These are phyloP conservation scores for Colletotrichum sansevieriae DNA, from an alignment of 2,329 filamentous ascomycete genomes.

Conservation along the genomic window DNA sequence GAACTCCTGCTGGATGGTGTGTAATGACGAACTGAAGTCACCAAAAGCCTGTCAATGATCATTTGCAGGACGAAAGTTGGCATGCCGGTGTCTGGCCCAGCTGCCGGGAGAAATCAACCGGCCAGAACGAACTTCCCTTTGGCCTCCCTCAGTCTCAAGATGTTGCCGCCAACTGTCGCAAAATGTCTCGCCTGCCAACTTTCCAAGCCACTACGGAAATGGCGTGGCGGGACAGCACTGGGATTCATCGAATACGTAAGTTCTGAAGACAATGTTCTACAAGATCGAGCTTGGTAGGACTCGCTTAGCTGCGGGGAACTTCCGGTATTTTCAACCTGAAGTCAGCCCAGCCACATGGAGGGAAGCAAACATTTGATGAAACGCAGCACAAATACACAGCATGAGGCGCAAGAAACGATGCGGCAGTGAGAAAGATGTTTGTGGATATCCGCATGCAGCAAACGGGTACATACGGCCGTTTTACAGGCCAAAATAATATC, in stretches of 20 bases:
- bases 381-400: not conserved
- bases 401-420: not conserved
- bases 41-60: no score
- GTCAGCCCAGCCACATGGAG: not conserved
- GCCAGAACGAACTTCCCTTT: not conserved
- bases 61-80: no score
- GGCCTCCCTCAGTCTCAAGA: not conserved
- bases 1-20: no score
- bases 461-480: slow-evolving; percentile 11
- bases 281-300: not conserved
- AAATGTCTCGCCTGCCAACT: slow-evolving; percentile 12
- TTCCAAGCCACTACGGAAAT: slow-evolving; percentile 12
- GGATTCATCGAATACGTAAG: not conserved
- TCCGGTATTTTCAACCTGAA: not conserved
- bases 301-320: slow-evolving; percentile 10
- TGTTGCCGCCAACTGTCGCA: slow-evolving; percentile 9
- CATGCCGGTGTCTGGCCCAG: no score
- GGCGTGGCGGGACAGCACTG: not conserved
- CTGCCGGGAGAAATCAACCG: no score
- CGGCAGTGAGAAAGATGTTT: not conserved
- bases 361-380: not conserved
- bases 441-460: not conserved
- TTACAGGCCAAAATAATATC: not conserved
- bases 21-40: no score
- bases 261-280: not conserved